Evolutionary conservation across 805 yeast species (phyloP), one percentile per base, ranked within the genome.

Genomic region (Monosporozyma yasuniensis): DNA sequence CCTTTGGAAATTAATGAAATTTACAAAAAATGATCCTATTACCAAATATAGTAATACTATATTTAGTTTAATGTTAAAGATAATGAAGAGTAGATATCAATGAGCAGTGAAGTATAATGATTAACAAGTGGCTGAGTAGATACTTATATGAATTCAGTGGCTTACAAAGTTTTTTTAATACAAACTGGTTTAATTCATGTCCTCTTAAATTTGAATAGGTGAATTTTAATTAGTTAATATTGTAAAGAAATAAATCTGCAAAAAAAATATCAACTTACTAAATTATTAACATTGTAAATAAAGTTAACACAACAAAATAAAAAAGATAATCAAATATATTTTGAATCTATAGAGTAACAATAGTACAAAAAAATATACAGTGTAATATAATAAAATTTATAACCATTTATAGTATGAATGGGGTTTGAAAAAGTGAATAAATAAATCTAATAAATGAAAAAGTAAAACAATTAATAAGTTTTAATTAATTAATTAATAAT

Each of bases 301-400:
- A n/a, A n/a, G n/a, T n/a, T n/a, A n/a, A n/a, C n/a, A n/a, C n/a
- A n/a, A n/a, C n/a, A n/a, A n/a, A n/a, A 18, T 18, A 9, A 39
- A 44, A 44, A 48, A 44, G 51, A 37, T 51, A 45, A 45, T 41
- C 50, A 48, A 49, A 48, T 51, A 48, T 37, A 39, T 43, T 45
- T 45, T 46, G 48, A 51, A 44, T 45, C 51, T 52, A 46, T 44
- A 52, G 38, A 44, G 42, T 34, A 32, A 37, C 44, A 45, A 42
- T 42, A 44, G 41, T 43, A 52, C 35, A 43, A 30, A 43, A 39
- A 52, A 38, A 52, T 52, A 46, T 42, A 52, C 34, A 46, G 44
- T 35, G 34, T 46, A 47, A 47, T 50, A 50, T 28, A 43, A 10
- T 28, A 47, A 48, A 50, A 44, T 39, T 28, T 28, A 43, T 43